Base-by-base conservation (phyloP, 805 yeast species). In the Saccharomyces paradoxus region DNA sequence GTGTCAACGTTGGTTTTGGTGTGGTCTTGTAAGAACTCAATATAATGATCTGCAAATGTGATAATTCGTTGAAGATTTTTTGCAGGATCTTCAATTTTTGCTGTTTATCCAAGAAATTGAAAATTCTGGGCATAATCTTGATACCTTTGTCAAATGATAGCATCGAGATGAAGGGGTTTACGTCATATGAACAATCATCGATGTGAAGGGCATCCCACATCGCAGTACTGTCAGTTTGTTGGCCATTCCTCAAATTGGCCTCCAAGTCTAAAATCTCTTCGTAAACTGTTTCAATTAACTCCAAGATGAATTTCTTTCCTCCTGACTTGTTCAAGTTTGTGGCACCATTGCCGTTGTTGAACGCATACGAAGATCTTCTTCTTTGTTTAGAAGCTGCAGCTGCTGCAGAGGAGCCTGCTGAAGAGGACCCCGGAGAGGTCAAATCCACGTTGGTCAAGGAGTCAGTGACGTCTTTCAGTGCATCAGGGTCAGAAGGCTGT, bases 101-200 rank as follows among this genome's bases (percentile, higher is more conserved):
- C 60, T 86, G 89, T 60, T 85, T 78, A 46, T 81, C 74, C 64
- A 92, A 77, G 69, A 90, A 88, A 65, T 89, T 87, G 76, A 89
- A 89, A 56, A 89, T 79, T 72, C 99, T 83, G 51, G 94, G 90
- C 74, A 92, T 83, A 41, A 89, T 80, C 70, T 89, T 91, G 75
- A 89, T 83, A 54, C 96, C 94, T 72, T 92, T 92, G 63, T 88
- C 88, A 66, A 85, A 87, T 28, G 87, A 81, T 60, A 92, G 77
- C 67, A 89, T 82, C 60, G 90, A 89, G 52, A 90, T 81, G 64
- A 91, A 91, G 41, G 96, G 94, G 65, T 86, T 86, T 29, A 82
- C 82, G 53, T 84, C 81, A 55, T 60, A 60, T 50, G 66, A 56
- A 54, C 80, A 81, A 58, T 86, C 91, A 59, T 82, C 81, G 51